Percentiles rank a stretch among this genome's conserved stretches.
Conservation (phyloP, 345 rosid species). For the Sisymbrium irio region DNA sequence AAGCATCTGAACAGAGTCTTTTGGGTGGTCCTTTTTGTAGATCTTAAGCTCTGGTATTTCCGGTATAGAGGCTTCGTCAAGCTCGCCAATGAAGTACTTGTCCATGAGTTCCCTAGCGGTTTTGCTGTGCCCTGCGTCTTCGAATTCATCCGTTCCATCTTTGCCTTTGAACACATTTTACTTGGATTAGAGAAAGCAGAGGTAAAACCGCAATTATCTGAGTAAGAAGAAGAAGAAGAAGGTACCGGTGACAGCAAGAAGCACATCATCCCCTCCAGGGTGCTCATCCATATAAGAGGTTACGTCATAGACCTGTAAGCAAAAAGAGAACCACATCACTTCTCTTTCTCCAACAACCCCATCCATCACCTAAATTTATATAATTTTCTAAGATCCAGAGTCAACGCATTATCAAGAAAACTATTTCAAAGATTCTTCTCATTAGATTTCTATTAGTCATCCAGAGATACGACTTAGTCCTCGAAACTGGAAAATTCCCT, state of each 20-base stretch:
- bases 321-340: not conserved
- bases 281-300: slow-evolving; percentile 83
- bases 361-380: not conserved
- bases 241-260: slow-evolving; percentile 68
- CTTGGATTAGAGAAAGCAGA: not conserved
- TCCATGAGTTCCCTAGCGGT: slow-evolving; percentile 67
- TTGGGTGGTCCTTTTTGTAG: slow-evolving; percentile 38
- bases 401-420: too few relatives aligned
- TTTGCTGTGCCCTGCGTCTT: slow-evolving; percentile 85
- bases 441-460: slow-evolving; percentile 3
- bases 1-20: slow-evolving; percentile 40
- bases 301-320: slow-evolving; percentile 73
- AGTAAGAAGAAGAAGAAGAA: slow-evolving; percentile 5
- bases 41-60: slow-evolving; percentile 68
- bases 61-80: slow-evolving; percentile 45
- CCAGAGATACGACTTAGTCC: not conserved
- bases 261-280: slow-evolving; percentile 93
- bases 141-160: slow-evolving; percentile 85
- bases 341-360: not conserved
- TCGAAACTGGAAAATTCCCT: not conserved
- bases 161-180: slow-evolving; percentile 45
- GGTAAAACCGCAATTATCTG: not conserved
- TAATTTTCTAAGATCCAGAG: not conserved
- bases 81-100: slow-evolving; percentile 70
- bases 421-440: not conserved